Evolutionary conservation across 129 eudicot genomes (phyloP), one percentile per base, ranked within the genome.

Genomic region (Pseudognaphalium luteoalbum): DNA sequence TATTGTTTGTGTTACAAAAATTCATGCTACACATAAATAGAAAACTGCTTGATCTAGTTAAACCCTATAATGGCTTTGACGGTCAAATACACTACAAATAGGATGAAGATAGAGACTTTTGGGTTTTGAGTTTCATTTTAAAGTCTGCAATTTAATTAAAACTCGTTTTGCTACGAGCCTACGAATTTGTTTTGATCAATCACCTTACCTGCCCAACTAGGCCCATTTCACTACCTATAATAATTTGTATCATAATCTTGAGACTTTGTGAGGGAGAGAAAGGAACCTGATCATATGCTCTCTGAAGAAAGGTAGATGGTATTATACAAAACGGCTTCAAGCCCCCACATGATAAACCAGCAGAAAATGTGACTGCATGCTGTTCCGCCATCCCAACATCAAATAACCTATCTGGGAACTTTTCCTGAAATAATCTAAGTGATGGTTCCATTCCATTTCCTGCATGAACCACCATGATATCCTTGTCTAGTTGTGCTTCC

Each of bases 381-480:
- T 93, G 98, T 87, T 93, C 98, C 6, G 98, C 98, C 94, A 93
- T 90, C 71, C 98, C 98, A 30, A 93, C 92, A 73, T 86, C 89
- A 72, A 93, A 93, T 69, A 93, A 86, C 73, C 84, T 86, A 70
- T 93, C 96, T 1, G 83, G 87, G 71, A 90, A 88, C 34, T 79
- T 83, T 10, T 85, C 78, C 58, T 83, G 92, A 58, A 88, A 85
- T 72, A 80, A 62, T 39, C 73, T 77, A 76, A 93, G 85, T 15
- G 98, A 66, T 14, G 89, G 85, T 64, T 90, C 96, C 83, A 90
- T 90, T 76, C 95, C 93, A 88, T 85, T 89, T 42, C 94, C 96
- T n/a, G 96, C 98, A 82, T 86, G 96, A 73, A 93, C 89, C 52
- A 85, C 89, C 76, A 93, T 92, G 60, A 93, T 83, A 78, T 93